A percentile compares a stretch with the other conserved stretches of the same genome.
Conservation (phyloP, 306 rosid species). For the Mucuna pruriens region DNA sequence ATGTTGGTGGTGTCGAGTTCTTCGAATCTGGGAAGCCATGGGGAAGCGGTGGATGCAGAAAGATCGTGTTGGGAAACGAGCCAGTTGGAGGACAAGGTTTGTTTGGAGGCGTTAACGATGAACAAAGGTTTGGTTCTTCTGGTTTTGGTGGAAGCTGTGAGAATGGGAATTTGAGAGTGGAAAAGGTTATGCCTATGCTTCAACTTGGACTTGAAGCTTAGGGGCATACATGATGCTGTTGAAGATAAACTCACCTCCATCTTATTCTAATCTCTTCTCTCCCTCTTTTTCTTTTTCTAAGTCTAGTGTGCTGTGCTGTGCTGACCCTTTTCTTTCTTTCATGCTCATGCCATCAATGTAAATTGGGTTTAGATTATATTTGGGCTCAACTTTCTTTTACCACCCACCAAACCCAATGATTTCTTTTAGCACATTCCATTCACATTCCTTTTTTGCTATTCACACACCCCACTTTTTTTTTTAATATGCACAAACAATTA, state of each 20-base stretch:
- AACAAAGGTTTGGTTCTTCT: slow-evolving; percentile 43
- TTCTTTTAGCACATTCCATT: too few species aligned
- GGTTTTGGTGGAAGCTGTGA: slow-evolving; percentile 24
- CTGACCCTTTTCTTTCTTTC: not conserved
- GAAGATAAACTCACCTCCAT: slow-evolving; percentile 68
- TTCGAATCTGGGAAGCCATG: slow-evolving; percentile 73
- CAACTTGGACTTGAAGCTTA: slow-evolving; percentile 35
- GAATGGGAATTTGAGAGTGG: slow-evolving; percentile 48
- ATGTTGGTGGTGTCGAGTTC: slow-evolving; percentile 87
- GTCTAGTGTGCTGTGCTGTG: not conserved
- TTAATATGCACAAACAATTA: too few species aligned
- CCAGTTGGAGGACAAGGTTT: slow-evolving; percentile 78
- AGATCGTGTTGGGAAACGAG: slow-evolving; percentile 44
- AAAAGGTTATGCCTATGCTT: slow-evolving; percentile 41
- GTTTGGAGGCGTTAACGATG: slow-evolving; percentile 50
- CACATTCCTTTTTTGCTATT: too few species aligned
- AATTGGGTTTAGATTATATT: not conserved
- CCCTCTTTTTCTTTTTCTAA: not conserved
- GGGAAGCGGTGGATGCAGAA: slow-evolving; percentile 52
- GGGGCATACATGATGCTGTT: slow-evolving; percentile 51
- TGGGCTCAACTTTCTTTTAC: too few species aligned
- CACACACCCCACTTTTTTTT: too few species aligned
- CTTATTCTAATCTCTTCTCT: not conserved
- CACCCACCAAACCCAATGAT: too few species aligned
- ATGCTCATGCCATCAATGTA: not conserved